phyloP scores from a whole-genome alignment of 257 asterid genomes.

The Cordia subcordata region DNA sequence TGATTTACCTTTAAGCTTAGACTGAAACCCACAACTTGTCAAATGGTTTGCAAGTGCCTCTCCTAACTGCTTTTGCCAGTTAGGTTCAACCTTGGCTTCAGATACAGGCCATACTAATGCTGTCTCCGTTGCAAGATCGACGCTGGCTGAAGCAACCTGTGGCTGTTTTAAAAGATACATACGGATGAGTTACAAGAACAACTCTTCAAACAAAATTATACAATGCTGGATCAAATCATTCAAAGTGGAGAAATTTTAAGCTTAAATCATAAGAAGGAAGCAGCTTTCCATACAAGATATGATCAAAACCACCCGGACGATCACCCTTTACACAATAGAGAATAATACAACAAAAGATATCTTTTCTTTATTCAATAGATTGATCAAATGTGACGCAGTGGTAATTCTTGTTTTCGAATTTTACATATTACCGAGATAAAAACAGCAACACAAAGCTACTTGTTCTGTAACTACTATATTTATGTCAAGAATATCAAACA shows the following conservation, averaged over 20 bases:
- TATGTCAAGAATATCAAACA: background rate
- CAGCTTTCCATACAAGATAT: too few species aligned
- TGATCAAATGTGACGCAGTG: too few species aligned
- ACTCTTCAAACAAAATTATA: background rate
- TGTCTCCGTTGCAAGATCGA: slow-evolving; percentile 87
- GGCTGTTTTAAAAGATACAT: slow-evolving; percentile 48
- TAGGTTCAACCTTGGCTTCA: slow-evolving; percentile 70
- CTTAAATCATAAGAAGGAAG: too few species aligned
- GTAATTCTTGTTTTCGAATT: too few species aligned
- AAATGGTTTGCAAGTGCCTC: slow-evolving; percentile 94
- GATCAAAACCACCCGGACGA: too few species aligned
- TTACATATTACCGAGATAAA: too few species aligned
- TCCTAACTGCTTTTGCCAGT: slow-evolving; percentile 83
- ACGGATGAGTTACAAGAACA: background rate
- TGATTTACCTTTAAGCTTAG: slow-evolving; percentile 71
- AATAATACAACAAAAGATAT: too few species aligned
- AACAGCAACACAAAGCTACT: too few species aligned
- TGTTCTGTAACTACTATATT: too few species aligned
- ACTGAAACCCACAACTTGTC: slow-evolving; percentile 77
- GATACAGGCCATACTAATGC: slow-evolving; percentile 90
- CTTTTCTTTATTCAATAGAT: too few species aligned
- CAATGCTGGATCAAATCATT: background rate
- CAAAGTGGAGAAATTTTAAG: too few species aligned
- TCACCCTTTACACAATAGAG: too few species aligned
- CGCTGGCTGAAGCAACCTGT: slow-evolving; percentile 88